phyloP scores from a whole-genome alignment of 2,329 filamentous ascomycete genomes.

The Colletotrichum orbiculare region DNA sequence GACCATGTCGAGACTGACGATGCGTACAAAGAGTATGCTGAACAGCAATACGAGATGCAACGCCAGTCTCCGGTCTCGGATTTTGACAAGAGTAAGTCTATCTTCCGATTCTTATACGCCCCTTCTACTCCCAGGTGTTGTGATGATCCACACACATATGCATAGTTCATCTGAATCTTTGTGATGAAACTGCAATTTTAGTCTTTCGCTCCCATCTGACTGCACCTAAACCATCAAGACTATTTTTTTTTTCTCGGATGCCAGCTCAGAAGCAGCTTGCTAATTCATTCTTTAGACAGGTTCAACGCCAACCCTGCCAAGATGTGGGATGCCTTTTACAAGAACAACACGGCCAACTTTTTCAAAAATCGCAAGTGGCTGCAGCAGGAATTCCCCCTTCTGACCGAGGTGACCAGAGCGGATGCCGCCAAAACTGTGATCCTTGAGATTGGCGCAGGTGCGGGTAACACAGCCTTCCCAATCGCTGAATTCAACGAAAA shows the following conservation, averaged over 20 bases:
- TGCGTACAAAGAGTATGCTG: conserved; percentile 85
- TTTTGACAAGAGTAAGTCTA: conserved; percentile 82
- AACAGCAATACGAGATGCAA: conserved; percentile 86
- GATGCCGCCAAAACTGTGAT: conserved; percentile 77
- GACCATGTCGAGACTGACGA: conserved; percentile 96
- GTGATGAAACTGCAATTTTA: conserved; percentile 67
- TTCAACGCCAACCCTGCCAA: conserved; percentile 93
- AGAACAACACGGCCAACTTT: conserved; percentile 96
- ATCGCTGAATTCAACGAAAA: conserved; percentile 88
- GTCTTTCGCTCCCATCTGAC: conserved; percentile 83
- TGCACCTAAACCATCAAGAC: conserved; percentile 41
- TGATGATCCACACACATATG: conserved; percentile 47
- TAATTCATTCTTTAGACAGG: conserved; percentile 67
- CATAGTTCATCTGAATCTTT: conserved; percentile 71
- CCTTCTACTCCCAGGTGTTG: conserved; percentile 40
- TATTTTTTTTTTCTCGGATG: conserved; percentile 27
- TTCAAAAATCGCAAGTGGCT: conserved; percentile 99
- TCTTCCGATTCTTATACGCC: conserved; percentile 6
- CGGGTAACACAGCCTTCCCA: conserved; percentile 96
- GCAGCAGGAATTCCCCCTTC: conserved; percentile 91
- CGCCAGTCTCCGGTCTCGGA: conserved; percentile 88
- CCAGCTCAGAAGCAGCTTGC: conserved; percentile 41
- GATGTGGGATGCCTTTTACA: conserved; percentile 99
- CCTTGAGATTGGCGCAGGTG: conserved; percentile 93
- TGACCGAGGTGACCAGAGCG: conserved; percentile 78